Percentiles rank a stretch among this genome's conserved stretches.
Conservation (phyloP, 331 rosid genomes). For the Phaseolus coccineus region DNA sequence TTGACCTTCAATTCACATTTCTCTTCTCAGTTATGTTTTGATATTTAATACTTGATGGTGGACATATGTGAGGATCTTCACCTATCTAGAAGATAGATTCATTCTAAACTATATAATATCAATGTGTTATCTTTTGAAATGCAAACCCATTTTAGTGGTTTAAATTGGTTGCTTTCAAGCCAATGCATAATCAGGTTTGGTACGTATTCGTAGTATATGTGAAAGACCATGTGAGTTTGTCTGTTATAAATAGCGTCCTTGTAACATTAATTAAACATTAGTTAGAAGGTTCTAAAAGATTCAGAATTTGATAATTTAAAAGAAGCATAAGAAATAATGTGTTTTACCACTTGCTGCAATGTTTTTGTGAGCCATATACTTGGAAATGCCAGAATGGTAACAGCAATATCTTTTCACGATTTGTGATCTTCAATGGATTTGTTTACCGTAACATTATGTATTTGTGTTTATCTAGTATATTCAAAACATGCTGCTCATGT, state of each 20-base stretch:
- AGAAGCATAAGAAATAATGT: background rate
- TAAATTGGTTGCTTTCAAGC: background rate
- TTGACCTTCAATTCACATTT: background rate
- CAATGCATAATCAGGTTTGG: background rate
- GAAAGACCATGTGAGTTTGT: constrained; percentile 39
- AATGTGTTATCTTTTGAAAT: background rate
- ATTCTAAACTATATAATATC: constrained; percentile 45
- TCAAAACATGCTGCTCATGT: constrained; percentile 26
- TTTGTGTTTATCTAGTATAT: background rate
- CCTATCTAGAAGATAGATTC: too few species aligned
- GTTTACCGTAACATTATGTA: constrained; percentile 7
- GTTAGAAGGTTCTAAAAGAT: background rate
- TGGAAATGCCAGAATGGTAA: background rate
- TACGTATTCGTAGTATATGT: background rate
- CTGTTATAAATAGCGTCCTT: background rate
- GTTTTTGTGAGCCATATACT: constrained; percentile 5
- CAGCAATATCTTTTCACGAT: background rate
- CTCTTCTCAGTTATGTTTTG: background rate
- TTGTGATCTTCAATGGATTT: constrained; percentile 11
- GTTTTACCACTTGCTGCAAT: background rate
- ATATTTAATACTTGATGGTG: constrained; percentile 1
- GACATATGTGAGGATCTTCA: constrained; percentile 44
- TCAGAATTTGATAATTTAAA: background rate
- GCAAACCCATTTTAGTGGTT: background rate
- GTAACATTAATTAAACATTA: background rate